Base-by-base conservation (phyloP, 495 filamentous ascomycete genomes). In the Penicillium paradoxum region DNA sequence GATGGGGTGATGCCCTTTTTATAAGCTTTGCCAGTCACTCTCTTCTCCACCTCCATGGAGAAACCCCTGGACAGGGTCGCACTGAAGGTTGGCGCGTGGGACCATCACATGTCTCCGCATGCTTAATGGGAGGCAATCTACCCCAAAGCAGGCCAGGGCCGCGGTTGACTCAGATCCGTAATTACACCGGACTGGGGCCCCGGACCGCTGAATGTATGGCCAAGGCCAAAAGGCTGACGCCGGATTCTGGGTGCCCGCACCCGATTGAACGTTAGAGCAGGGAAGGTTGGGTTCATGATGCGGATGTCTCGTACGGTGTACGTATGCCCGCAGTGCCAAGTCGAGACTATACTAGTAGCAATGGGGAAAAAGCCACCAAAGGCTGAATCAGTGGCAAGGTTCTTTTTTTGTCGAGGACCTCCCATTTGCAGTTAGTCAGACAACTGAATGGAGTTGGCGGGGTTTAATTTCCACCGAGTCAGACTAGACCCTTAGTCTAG, bases 21-120 rank as follows among this genome's bases (percentile, higher is more conserved):
- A 63, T 63, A 63, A 60, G 57, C 57, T 62, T 59, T 47, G 45
- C 27, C 33, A 22, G 44, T 29, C 24, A n/a, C 27, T 42, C 21
- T 27, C 18, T 11, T n/a, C 33, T 54, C 46, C 45, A n/a, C 45
- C n/a, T 6, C 13, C 7, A 18, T 44, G 41, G 49, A 25, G 18
- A 9, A 7, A 29, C 24, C 37, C 18, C 36, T 18, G 17, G 19
- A 49, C 54, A 49, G 51, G 38, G 58, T 61, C 44, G 47, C 33
- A 61, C 58, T 15, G 48, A n/a, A 34, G 27, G 25, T 21, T 37
- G 24, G 29, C 21, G 32, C 32, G 21, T 37, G 41, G 40, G 15
- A 18, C 41, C 54, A 57, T 63, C 60, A 63, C 60, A 63, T 63
- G 60, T 63, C 38, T 50, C 50, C 36, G 36, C 21, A 45, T 45